Conservation (phyloP, 352 stramenopile species). For the Aphanomyces astaci region DNA sequence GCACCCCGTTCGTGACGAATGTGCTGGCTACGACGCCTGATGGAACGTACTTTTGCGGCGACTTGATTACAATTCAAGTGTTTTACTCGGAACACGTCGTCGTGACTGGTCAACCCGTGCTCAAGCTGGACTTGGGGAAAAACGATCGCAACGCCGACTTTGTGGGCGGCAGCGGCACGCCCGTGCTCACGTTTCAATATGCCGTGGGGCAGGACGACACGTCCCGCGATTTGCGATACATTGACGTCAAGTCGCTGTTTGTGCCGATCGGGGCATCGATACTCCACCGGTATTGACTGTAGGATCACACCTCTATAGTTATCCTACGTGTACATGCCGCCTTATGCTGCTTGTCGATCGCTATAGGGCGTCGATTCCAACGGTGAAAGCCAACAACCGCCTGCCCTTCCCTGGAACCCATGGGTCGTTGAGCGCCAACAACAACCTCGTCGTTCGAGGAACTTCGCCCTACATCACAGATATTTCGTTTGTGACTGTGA, state of each 20-base stretch:
- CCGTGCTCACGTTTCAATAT: slow-evolving; percentile 52
- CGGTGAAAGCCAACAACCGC: slow-evolving; percentile 51
- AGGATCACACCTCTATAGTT: neutral
- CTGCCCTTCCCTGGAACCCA: slow-evolving; percentile 59
- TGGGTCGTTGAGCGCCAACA: slow-evolving; percentile 60
- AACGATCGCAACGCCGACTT: slow-evolving; percentile 48
- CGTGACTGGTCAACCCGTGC: slow-evolving; percentile 46
- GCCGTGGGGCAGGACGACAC: slow-evolving; percentile 63
- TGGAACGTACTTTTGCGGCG: slow-evolving; percentile 54
- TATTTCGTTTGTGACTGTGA: slow-evolving; percentile 43
- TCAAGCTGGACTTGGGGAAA: slow-evolving; percentile 61
- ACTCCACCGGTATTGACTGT: slow-evolving; percentile 14
- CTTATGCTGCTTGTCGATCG: slow-evolving; percentile 27
- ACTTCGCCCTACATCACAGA: slow-evolving; percentile 50
- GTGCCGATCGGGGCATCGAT: neutral
- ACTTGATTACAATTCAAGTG: slow-evolving; percentile 50
- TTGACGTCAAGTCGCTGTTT: slow-evolving; percentile 67
- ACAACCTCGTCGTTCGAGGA: slow-evolving; percentile 59
- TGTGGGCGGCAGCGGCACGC: slow-evolving; percentile 43
- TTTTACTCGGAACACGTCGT: slow-evolving; percentile 63
- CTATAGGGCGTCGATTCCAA: slow-evolving; percentile 57
- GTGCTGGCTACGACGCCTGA: slow-evolving; percentile 44
- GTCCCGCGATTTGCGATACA: slow-evolving; percentile 65
- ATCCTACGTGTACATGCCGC: slow-evolving; percentile 33
- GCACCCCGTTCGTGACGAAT: slow-evolving; percentile 39